Evolutionary conservation across 2,329 filamentous ascomycete genomes (phyloP), one percentile per base, ranked within the genome.

Genomic region (Fusarium chlamydosporum): DNA sequence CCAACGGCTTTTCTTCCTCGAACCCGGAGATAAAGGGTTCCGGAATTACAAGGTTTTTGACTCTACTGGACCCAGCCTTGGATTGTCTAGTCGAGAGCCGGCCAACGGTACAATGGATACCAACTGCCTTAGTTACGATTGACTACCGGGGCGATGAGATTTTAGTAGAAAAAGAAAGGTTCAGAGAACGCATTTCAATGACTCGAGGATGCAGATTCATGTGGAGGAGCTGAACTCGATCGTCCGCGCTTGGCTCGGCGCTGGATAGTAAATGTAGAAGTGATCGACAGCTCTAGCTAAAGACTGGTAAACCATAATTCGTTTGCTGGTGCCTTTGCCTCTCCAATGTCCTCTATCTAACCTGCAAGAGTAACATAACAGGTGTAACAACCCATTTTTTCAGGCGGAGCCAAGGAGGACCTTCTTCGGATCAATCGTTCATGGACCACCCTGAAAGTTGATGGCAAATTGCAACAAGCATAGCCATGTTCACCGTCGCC

Each of bases 211-310:
- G 27, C 16, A 48, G 23, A 20, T 33, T 46, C 27, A 37, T 23
- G 58, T 57, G 58, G 58, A 46, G 58, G 59, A 63, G 61, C 61
- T 63, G 61, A 63, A 16, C 40, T 27, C 4, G 41, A 63, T 56
- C 48, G 7, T 18, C 29, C 16, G 20, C 23, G 11, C 18, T 35
- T 10, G 4, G 35, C 27, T 31, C 38, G 43, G 51, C 9, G n/a
- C 12, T 13, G 31, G 6, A 13, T 20, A 29, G 6, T 8, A 45
- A 15, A 57, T 45, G 33, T 16, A 38, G 58, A 34, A 64, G 43
- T 5, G 61, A 64, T 64, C 61, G 33, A 33, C 61, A 64, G 27
- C n/a, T 13, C 34, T 46, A 57, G 23, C 33, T 33, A 42, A 57
- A 29, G 29, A 29, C 29, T 29, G 29, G 8, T 29, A 29, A 29